These are phyloP conservation scores for Sarocladium brachiariae DNA, from an alignment of 2,329 filamentous ascomycete genomes.

Conservation along the genomic window DNA sequence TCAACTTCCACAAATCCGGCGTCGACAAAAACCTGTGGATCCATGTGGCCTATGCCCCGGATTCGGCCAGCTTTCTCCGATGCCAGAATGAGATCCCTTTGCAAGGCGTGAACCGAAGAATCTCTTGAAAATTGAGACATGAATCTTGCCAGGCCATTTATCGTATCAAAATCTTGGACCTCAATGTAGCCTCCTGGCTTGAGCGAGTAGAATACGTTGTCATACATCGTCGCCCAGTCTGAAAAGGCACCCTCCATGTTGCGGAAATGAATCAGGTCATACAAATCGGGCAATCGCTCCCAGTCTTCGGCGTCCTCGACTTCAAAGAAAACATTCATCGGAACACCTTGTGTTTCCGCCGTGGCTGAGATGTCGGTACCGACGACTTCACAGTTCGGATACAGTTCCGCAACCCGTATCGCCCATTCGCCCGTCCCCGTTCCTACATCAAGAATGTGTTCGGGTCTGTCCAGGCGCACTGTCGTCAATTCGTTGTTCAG, in stretches of 20 bases:
- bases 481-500: constrained; percentile 38
- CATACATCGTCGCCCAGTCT: constrained; percentile 49
- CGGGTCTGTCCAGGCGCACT: constrained; percentile 32
- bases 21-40: constrained; percentile 36
- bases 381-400: constrained; percentile 47
- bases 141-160: constrained; percentile 27
- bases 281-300: constrained; percentile 43
- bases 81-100: constrained; percentile 35
- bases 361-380: constrained; percentile 54
- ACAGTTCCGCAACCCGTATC: constrained; percentile 46
- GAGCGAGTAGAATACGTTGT: constrained; percentile 44
- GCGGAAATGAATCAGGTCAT: constrained; percentile 52
- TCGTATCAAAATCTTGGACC: constrained; percentile 45
- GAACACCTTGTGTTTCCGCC: constrained; percentile 45
- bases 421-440: constrained; percentile 50
- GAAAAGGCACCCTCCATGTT: constrained; percentile 49
- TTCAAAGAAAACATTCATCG: constrained; percentile 53
- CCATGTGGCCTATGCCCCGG: constrained; percentile 38
- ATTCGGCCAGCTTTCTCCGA: constrained; percentile 37
- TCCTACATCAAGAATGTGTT: constrained; percentile 48
- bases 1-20: constrained; percentile 46
- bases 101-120: constrained; percentile 37
- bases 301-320: constrained; percentile 55
- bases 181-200: constrained; percentile 53
- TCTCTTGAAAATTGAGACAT: constrained; percentile 33